phyloP scores from a whole-genome alignment of 2,329 filamentous ascomycete species.

The Capronia epimyces region DNA sequence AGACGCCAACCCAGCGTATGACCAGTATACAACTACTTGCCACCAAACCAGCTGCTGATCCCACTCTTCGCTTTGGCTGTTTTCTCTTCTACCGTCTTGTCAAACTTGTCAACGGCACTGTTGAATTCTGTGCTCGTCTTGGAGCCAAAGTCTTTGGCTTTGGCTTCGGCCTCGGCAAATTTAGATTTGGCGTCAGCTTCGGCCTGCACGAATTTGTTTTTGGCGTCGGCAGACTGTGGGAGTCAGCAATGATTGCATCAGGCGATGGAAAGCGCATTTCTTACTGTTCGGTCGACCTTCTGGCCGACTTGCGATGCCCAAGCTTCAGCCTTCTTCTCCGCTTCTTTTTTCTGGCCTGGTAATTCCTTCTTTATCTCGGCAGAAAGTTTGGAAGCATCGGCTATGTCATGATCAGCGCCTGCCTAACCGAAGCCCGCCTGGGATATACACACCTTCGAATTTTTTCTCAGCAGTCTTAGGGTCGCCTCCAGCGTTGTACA shows the following conservation, averaged over 20 bases:
- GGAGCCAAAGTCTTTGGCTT: conserved; percentile 61
- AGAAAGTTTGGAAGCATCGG: conserved; percentile 67
- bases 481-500: conserved; percentile 79
- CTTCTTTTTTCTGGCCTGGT: conserved; percentile 57
- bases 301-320: conserved; percentile 57
- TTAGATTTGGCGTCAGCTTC: conserved; percentile 47
- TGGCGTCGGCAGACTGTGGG: conserved; percentile 36
- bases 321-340: conserved; percentile 60
- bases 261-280: conserved; percentile 32
- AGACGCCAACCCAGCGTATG: conserved; percentile 11
- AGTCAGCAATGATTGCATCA: conserved; percentile 6
- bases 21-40: conserved; percentile 28
- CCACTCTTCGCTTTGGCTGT: conserved; percentile 78
- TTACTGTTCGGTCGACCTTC: conserved; percentile 65
- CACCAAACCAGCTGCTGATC: conserved; percentile 79
- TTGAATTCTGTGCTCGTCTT: conserved; percentile 54
- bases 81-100: conserved; percentile 72
- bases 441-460: conserved; percentile 65
- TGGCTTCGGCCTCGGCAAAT: conserved; percentile 57
- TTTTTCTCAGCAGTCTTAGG: conserved; percentile 79
- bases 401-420: conserved; percentile 43
- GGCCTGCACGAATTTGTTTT: conserved; percentile 54
- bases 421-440: background rate
- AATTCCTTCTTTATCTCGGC: conserved; percentile 62
- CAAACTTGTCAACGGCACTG: conserved; percentile 65